Evolutionary conservation across 306 rosid genomes (phyloP).

Genomic region (Vicia sativa): DNA sequence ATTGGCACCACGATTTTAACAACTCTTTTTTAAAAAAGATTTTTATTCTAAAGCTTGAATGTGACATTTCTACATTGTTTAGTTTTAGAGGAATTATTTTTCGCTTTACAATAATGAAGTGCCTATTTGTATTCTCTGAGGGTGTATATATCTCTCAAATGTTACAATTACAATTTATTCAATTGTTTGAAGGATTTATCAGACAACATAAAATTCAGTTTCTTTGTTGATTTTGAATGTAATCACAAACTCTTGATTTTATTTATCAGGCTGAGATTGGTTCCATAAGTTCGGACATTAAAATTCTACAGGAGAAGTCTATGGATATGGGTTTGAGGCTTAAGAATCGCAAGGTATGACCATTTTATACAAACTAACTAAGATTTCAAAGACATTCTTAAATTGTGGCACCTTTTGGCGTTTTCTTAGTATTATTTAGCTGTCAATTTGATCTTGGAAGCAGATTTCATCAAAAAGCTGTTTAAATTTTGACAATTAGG

Average conservation of each 20-base stretch:
- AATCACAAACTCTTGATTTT: slow-evolving; percentile 30
- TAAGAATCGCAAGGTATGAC: slow-evolving; percentile 95
- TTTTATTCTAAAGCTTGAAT: no score
- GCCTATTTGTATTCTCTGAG: not conserved
- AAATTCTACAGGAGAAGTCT: slow-evolving; percentile 95
- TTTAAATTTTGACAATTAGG: slow-evolving; percentile 25
- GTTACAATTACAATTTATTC: slow-evolving; percentile 28
- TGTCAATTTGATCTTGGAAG: slow-evolving; percentile 14
- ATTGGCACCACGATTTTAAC: not conserved
- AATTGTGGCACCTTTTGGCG: slow-evolving; percentile 11
- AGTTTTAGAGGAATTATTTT: slow-evolving; percentile 11
- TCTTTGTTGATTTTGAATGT: slow-evolving; percentile 25
- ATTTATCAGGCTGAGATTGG: slow-evolving; percentile 82
- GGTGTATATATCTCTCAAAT: slow-evolving; percentile 1
- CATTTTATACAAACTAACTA: not conserved
- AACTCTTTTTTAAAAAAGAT: no score
- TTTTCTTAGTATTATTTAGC: slow-evolving; percentile 19
- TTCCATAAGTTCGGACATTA: slow-evolving; percentile 97
- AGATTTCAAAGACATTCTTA: slow-evolving; percentile 7
- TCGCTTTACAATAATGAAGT: slow-evolving; percentile 1
- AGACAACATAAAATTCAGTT: not conserved
- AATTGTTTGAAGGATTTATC: slow-evolving; percentile 21
- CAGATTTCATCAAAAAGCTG: slow-evolving; percentile 18
- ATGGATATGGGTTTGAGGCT: slow-evolving; percentile 97
- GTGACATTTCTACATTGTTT: no score